These are phyloP conservation scores for Xylaria sp. DNA, from an alignment of 2,329 filamentous ascomycete genomes.

Conservation along the genomic window DNA sequence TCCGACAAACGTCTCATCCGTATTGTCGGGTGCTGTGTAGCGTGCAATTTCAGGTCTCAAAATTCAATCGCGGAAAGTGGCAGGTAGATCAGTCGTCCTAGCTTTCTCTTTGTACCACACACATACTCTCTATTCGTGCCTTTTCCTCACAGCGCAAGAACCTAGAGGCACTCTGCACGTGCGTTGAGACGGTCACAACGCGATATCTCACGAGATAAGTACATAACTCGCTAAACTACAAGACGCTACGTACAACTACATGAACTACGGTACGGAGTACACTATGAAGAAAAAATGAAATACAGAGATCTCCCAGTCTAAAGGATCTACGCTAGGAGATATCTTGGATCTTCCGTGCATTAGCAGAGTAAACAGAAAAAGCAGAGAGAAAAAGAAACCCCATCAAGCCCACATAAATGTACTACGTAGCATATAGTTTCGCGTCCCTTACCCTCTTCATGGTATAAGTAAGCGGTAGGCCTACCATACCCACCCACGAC, in stretches of 20 bases:
- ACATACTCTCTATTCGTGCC: not conserved
- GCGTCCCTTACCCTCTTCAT: not conserved
- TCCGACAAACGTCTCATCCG: constrained; percentile 25
- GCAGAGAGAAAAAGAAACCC: not conserved
- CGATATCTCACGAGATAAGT: not conserved
- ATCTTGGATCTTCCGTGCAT: constrained; percentile 21
- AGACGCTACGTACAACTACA: no score
- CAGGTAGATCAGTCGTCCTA: not conserved
- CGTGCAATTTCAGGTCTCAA: not conserved
- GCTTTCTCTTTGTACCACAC: not conserved
- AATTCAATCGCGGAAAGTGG: not conserved
- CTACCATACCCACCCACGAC: not conserved
- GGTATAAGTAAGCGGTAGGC: not conserved
- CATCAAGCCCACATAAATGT: not conserved
- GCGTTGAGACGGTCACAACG: not conserved
- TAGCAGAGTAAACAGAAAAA: constrained; percentile 5
- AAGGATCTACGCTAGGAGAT: constrained; percentile 7
- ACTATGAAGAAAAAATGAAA: not conserved
- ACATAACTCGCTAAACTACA: not conserved
- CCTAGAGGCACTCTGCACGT: not conserved
- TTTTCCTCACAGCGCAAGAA: not conserved
- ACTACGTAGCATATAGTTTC: not conserved
- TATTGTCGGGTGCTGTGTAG: constrained; percentile 18
- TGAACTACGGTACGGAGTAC: not conserved
- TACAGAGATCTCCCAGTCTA: not conserved